Evolutionary conservation across 306 rosid species (phyloP), one percentile per base, ranked within the genome.

Genomic region (Carpinus viminea): DNA sequence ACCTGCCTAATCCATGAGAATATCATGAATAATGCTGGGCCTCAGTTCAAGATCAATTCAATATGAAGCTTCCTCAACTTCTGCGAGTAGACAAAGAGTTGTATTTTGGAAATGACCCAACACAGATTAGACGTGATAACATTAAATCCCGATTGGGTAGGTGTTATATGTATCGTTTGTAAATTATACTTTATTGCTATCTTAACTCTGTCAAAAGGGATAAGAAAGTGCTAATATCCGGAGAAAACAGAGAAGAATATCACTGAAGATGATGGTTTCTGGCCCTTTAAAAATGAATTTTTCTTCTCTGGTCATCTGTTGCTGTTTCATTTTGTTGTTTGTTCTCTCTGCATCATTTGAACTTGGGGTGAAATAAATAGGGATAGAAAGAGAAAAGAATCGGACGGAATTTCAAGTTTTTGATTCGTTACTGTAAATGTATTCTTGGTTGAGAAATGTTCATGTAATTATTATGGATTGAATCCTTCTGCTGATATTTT

Each of bases 111-210:
- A 26, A 56, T 65, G 56, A 71, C 12, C 15, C 43, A 78, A 65
- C 76, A 75, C 80, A 75, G 31, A 41, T 43, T 68, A 68, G 46
- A 36, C 77, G 55, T 28, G 60, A 4, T 24, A 52, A 60, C 31
- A 41, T 74, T 13, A 13, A 62, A 70, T 74, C 52, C 1, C 68
- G 59, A 7, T 8, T 57, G 28, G 20, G 48, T 21, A 68, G 66
- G 62, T 41, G 72, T 74, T 47, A 20, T 61, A 17, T 68, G 78
- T 26, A 13, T 41, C 59, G 24, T 52, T 26, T 38, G 73, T 75
- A 74, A 81, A 15, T 54, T 55, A 81, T 70, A 45, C 68, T 34
- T 55, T 43, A 10, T 18, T 41, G 73, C 73, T 62, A 31, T 16
- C 45, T 31, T 6, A 5, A 28, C 10, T 31, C 45, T 28, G 41